Conservation (phyloP, 257 asterid genomes). For the Nicotiana noctiflora region DNA sequence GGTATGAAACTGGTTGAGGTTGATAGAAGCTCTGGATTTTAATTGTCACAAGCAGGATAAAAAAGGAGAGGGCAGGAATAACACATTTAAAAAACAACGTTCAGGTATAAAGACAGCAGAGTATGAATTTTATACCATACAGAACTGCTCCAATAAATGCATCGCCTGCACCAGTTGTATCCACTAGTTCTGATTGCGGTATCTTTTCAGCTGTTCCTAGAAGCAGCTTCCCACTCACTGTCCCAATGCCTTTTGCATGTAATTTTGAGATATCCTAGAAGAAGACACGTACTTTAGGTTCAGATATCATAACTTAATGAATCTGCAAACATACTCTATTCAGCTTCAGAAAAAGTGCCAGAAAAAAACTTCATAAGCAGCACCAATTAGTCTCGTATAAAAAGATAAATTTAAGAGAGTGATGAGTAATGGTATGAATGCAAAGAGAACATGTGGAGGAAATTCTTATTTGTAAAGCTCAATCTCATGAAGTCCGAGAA, state of each 20-base stretch:
- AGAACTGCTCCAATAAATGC: conserved; percentile 87
- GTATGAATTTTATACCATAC: conserved; percentile 36
- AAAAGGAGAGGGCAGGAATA: neutral
- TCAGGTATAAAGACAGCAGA: neutral
- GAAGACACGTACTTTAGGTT: neutral
- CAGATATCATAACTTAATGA: neutral
- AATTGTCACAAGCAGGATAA: conserved; percentile 1
- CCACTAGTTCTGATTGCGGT: conserved; percentile 70
- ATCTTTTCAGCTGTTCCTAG: conserved; percentile 91
- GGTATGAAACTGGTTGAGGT: neutral
- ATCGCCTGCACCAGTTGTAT: conserved; percentile 98
- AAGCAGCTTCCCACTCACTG: conserved; percentile 58
- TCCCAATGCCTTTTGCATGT: conserved; percentile 75
- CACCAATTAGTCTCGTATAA: neutral
- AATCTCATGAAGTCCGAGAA: neutral
- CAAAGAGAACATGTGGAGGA: neutral
- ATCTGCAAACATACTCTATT: neutral
- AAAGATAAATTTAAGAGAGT: neutral
- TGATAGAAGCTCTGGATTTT: conserved; percentile 8
- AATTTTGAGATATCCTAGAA: conserved; percentile 40
- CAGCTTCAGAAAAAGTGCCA: neutral
- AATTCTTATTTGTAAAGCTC: neutral
- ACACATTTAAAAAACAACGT: neutral
- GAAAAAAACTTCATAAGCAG: neutral
- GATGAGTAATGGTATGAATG: neutral